Base-by-base conservation (phyloP, 2,329 filamentous ascomycete genomes). In the Colletotrichum brevisporum region DNA sequence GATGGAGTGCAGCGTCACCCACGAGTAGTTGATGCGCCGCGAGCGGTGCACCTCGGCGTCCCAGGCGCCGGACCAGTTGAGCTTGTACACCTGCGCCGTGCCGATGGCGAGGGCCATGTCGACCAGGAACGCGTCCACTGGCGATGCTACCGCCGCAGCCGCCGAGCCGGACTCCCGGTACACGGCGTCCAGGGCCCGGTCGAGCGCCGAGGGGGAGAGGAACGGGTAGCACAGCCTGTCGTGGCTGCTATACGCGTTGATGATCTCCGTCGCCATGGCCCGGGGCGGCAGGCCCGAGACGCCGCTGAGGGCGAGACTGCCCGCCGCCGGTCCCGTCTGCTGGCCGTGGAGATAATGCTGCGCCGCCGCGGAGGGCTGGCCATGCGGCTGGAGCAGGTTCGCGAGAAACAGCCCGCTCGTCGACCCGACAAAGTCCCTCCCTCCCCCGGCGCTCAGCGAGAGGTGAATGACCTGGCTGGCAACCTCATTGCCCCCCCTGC, bases 1-100 rank as follows among this genome's bases (percentile, higher is more conserved):
- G 1, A 85, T 78, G 0, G 82, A 78, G 57, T 86, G 84, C 65
- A 86, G 78, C 0, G 84, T 84, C 27, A 86, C 81, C 83, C 84
- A 86, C 0, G 80, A 82, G 50, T 81, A 85, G 71, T 85, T 86
- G 64, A 86, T 82, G 53, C 81, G 81, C 5, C 82, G 76, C 0
- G 81, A 82, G 6, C 80, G 79, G 56, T 85, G 82, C 1, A 76
- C 80, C 57, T 83, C 81, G 3, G 82, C 82, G 69, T 83, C 80
- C 2, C 81, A 81, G 3, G 82, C 73, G 6, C 76, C 79, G 59
- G 82, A 78, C 81, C 82, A 84, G 47, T 84, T 80, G 54, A 82
- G 81, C 70, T 83, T 84, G 68, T 80, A 78, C 5, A 82, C 78
- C 50, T 82, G 81, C 0, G 81, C 78, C 0, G 79, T 83, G 1